Conservation (phyloP, 2,329 filamentous ascomycete species). For the Atkinsonella texensis region DNA sequence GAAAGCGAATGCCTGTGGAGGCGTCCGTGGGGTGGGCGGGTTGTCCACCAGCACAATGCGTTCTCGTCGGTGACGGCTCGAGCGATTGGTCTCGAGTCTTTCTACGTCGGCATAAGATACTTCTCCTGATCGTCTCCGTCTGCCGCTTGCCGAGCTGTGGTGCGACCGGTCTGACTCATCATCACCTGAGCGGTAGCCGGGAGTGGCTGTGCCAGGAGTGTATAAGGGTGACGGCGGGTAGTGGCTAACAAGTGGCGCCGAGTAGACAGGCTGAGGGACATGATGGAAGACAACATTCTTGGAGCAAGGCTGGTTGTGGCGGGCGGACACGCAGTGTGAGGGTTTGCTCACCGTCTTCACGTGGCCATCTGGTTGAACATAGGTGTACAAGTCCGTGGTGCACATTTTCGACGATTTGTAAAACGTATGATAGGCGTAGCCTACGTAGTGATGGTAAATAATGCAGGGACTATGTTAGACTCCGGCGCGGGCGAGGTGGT, state of each 20-base stretch:
- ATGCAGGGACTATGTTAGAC: background rate
- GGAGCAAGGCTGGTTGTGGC: conserved; percentile 29
- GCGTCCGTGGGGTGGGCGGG: conserved; percentile 33
- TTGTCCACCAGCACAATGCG: conserved; percentile 32
- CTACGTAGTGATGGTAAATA: background rate
- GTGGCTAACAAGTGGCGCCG: conserved; percentile 15
- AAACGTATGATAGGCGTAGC: background rate
- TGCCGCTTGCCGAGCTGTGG: conserved; percentile 19
- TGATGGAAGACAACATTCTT: conserved; percentile 29
- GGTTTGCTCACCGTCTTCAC: conserved; percentile 21
- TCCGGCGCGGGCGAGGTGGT: background rate
- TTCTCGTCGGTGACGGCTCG: conserved; percentile 22
- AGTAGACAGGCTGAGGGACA: conserved; percentile 19
- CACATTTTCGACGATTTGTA: conserved; percentile 31
- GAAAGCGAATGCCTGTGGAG: conserved; percentile 28
- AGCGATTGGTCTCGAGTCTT: conserved; percentile 22
- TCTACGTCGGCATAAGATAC: conserved; percentile 24
- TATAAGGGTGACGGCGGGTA: conserved; percentile 30
- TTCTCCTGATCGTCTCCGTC: conserved; percentile 21
- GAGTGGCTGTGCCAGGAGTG: conserved; percentile 18
- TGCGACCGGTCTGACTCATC: conserved; percentile 25
- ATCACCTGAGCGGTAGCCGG: conserved; percentile 25
- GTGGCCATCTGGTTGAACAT: conserved; percentile 34
- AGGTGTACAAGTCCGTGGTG: conserved; percentile 33
- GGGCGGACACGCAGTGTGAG: conserved; percentile 26